phyloP scores from a whole-genome alignment of 306 rosid species.

The Castanospermum australe region DNA sequence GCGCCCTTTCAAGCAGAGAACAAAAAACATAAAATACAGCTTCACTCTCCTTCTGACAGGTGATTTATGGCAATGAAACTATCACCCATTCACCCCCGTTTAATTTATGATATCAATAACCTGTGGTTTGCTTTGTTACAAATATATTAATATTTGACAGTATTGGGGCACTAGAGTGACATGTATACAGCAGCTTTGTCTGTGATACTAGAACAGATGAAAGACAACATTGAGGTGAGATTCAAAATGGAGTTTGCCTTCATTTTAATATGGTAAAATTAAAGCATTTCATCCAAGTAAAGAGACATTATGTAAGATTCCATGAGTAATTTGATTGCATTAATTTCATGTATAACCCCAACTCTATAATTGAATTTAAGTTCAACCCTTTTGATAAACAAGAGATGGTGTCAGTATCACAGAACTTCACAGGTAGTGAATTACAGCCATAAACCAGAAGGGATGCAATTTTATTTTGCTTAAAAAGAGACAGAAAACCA shows the following conservation, averaged over 20 bases:
- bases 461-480: background rate
- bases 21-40: background rate
- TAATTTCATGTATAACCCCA: conserved; percentile 26
- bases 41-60: background rate
- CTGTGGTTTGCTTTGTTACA: conserved; percentile 8
- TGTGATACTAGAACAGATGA: conserved; percentile 8
- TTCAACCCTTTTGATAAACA: background rate
- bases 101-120: background rate
- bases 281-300: conserved; percentile 21
- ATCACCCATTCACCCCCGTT: background rate
- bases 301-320: background rate
- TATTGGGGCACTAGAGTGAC: background rate
- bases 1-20: conserved; percentile 1
- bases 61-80: background rate
- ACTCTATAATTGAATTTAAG: background rate
- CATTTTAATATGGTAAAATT: conserved; percentile 14
- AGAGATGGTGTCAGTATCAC: background rate
- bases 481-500: background rate
- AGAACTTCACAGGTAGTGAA: background rate
- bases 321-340: background rate
- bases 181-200: background rate
- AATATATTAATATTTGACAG: background rate
- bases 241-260: conserved; percentile 15
- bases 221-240: conserved; percentile 1
- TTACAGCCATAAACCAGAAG: conserved; percentile 3